phyloP scores from a whole-genome alignment of 2,329 filamentous ascomycete species.

The Cercospora canescens region DNA sequence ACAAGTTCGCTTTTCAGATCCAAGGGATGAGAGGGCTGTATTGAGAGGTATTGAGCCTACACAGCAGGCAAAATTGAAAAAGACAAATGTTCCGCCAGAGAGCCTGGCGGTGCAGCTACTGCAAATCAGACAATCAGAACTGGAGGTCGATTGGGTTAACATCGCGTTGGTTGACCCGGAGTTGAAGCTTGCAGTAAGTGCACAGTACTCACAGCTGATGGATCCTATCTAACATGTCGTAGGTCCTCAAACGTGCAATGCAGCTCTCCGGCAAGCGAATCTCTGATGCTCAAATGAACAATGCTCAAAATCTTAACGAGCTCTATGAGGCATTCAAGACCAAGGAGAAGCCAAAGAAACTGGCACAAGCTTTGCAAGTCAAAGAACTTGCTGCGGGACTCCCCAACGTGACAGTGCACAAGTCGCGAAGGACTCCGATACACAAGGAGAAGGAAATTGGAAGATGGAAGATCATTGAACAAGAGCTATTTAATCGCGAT shows the following conservation, averaged over 20 bases:
- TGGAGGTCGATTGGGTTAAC: constrained; percentile 4
- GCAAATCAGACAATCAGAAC: not conserved
- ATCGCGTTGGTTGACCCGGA: constrained; percentile 53
- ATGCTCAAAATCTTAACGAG: constrained; percentile 38
- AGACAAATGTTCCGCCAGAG: not conserved
- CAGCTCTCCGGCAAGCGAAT: constrained; percentile 78
- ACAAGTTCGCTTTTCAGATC: constrained; percentile 1
- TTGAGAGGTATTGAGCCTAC: constrained; percentile 1
- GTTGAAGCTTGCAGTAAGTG: constrained; percentile 70
- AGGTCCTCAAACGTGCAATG: constrained; percentile 80
- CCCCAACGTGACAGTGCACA: constrained; percentile 70
- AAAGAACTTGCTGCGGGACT: constrained; percentile 52
- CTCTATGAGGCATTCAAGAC: constrained; percentile 39
- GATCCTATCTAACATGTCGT: constrained; percentile 21
- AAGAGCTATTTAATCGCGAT: constrained; percentile 64
- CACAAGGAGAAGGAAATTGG: constrained; percentile 72
- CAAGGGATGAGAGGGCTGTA: not conserved
- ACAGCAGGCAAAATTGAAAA: not conserved
- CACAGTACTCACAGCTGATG: not conserved
- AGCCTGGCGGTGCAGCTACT: not conserved
- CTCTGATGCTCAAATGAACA: constrained; percentile 65
- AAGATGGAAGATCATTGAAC: constrained; percentile 76
- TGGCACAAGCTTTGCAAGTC: constrained; percentile 61
- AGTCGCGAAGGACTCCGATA: constrained; percentile 65
- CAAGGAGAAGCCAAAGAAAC: constrained; percentile 51